Conservation (phyloP, 352 stramenopile species). For the Globisporangium viniferum region DNA sequence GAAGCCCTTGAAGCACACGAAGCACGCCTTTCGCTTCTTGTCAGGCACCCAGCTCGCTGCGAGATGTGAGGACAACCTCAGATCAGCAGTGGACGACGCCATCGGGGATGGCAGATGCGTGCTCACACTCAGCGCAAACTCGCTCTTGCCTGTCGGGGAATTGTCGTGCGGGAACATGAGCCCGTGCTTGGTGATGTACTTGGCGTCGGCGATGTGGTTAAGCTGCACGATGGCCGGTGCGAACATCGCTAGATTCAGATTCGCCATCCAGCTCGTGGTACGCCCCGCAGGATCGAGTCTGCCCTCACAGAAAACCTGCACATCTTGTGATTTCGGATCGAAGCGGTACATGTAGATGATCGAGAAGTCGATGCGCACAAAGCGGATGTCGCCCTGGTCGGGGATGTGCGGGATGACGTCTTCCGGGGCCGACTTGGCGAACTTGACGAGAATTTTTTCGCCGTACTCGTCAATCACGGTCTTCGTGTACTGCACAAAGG, state of each 20-base stretch:
- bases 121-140: conserved; percentile 28
- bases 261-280: conserved; percentile 44
- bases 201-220: conserved; percentile 68
- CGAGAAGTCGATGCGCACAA: conserved; percentile 55
- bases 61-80: conserved; percentile 8
- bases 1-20: conserved; percentile 72
- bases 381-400: conserved; percentile 30
- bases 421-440: conserved; percentile 52
- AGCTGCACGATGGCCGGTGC: conserved; percentile 56
- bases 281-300: conserved; percentile 48
- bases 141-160: conserved; percentile 6
- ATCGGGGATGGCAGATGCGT: conserved; percentile 25
- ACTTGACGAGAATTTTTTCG: conserved; percentile 58
- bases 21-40: conserved; percentile 53
- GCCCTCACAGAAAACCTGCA: conserved; percentile 72
- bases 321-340: conserved; percentile 43
- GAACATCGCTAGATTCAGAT: conserved; percentile 58
- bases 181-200: conserved; percentile 79
- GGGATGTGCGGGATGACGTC: conserved; percentile 33
- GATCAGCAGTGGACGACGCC: conserved; percentile 20
- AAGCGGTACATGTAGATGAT: conserved; percentile 68
- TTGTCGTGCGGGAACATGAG: conserved; percentile 53
- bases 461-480: conserved; percentile 37
- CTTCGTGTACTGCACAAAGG: conserved; percentile 61
- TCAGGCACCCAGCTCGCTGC: conserved; percentile 59